phyloP scores from a whole-genome alignment of 768 basidiomycete genomes.

The Kondoa subrosea region DNA sequence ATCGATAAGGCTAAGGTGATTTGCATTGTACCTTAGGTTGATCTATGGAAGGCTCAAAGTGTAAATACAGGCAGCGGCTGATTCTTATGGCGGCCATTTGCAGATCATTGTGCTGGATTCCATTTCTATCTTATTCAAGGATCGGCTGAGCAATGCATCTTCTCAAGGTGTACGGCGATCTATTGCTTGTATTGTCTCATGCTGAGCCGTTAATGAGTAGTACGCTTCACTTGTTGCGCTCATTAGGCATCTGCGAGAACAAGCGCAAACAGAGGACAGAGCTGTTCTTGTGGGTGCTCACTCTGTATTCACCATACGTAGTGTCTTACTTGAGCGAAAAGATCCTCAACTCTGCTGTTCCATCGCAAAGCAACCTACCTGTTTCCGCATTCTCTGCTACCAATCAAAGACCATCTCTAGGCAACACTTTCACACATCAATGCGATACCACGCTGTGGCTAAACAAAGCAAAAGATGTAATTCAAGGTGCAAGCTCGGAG shows the following conservation, averaged over 20 bases:
- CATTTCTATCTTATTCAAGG: background rate
- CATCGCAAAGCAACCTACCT: background rate
- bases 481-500: background rate
- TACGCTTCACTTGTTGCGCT: background rate
- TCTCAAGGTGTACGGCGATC: background rate
- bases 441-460: background rate
- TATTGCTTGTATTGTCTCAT: background rate
- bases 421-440: background rate
- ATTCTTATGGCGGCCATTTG: background rate
- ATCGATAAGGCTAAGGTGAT: background rate
- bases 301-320: background rate
- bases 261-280: background rate
- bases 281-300: background rate
- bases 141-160: background rate
- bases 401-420: background rate
- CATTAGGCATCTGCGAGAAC: background rate
- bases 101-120: background rate
- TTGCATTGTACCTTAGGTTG: background rate
- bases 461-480: background rate
- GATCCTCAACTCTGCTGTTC: background rate
- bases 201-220: background rate
- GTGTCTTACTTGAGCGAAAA: background rate
- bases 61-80: background rate
- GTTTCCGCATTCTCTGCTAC: background rate
- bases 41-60: background rate